Base-by-base conservation (phyloP, 192 early-diverging fungal species). In the Umbelopsis vinacea region DNA sequence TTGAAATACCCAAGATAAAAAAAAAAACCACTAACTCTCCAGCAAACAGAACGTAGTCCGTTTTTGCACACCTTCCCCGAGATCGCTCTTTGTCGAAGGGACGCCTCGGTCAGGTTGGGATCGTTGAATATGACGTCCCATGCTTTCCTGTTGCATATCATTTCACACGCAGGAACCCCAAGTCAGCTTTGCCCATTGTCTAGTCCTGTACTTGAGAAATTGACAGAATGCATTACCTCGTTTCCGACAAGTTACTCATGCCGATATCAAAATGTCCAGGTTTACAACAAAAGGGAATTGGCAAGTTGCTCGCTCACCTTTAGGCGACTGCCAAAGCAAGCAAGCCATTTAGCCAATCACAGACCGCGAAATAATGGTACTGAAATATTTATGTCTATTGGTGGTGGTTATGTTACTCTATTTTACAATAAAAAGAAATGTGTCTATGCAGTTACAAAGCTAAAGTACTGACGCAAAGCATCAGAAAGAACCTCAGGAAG, bases 381-480 rank as follows among this genome's bases (percentile, higher is more conserved):
- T 26, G 22, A 54, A 5, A 24, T 54, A 8, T 24, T 54, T 43
- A 11, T 43, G 29, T 29, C 29, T 29, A 29, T n/a, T n/a, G n/a
- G n/a, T 29, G 29, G 1, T 29, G 29, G 29, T 29, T 29, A 29
- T 29, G 29, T 2, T 29, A 29, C n/a, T n/a, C n/a, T n/a, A n/a
- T 2, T 29, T 29, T 29, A 29, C 29, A 29, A 29, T 2, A 29
- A 29, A 29, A 29, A 22, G 55, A 4, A 0, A 7, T 60, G 24
- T 0, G 37, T 33, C 66, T 73, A 78, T 54, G 77, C 73, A 52
- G 79, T 84, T 19, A 96, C 91, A 75, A 97, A 89, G 69, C 88
- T 91, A 84, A 97, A 98, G 85, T 95, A 98, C 86, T 98, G 97
- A 19, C 97, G 87, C 38, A 99, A 85, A n/a, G 94, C 93, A 79